A percentile compares a stretch with the other conserved stretches of the same genome.
These are phyloP conservation scores for Prosopis cineraria DNA, from an alignment of 306 rosid genomes.

Conservation along the genomic window DNA sequence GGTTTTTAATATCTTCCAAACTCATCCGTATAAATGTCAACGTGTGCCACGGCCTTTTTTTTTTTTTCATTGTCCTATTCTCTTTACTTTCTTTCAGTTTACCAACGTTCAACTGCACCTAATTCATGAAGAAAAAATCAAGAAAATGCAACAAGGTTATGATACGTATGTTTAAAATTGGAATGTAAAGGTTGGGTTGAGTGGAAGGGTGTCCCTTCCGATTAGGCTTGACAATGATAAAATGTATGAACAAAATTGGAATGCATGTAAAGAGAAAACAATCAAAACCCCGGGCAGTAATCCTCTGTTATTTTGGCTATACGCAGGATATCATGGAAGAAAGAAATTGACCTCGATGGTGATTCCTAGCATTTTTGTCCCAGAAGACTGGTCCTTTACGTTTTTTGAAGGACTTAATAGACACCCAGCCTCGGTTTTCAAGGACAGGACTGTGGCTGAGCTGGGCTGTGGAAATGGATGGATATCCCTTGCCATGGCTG, in stretches of 20 bases:
- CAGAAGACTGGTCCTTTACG: conserved; percentile 97
- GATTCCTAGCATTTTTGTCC: conserved; percentile 92
- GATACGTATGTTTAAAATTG: background rate
- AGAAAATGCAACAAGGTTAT: background rate
- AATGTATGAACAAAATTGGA: no score
- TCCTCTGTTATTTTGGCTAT: conserved; percentile 9
- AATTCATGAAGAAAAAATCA: background rate
- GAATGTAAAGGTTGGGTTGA: background rate
- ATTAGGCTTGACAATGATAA: background rate
- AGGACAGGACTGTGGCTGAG: conserved; percentile 79
- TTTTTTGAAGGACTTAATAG: conserved; percentile 91
- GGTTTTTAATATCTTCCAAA: background rate
- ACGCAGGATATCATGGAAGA: conserved; percentile 77
- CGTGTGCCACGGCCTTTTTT: background rate
- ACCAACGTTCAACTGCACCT: background rate
- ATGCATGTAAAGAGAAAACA: background rate
- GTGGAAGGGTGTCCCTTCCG: background rate
- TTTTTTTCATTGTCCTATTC: background rate
- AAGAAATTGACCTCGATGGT: conserved; percentile 91
- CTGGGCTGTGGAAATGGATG: conserved; percentile 99
- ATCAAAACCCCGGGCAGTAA: background rate
- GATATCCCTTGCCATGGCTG: conserved; percentile 97
- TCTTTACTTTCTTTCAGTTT: background rate
- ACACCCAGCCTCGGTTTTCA: conserved; percentile 82
- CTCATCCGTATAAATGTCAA: background rate